Evolutionary conservation across 1,139 yeast genomes (phyloP), one percentile per base, ranked within the genome.

Genomic region (Blastobotrys illinoisensis): DNA sequence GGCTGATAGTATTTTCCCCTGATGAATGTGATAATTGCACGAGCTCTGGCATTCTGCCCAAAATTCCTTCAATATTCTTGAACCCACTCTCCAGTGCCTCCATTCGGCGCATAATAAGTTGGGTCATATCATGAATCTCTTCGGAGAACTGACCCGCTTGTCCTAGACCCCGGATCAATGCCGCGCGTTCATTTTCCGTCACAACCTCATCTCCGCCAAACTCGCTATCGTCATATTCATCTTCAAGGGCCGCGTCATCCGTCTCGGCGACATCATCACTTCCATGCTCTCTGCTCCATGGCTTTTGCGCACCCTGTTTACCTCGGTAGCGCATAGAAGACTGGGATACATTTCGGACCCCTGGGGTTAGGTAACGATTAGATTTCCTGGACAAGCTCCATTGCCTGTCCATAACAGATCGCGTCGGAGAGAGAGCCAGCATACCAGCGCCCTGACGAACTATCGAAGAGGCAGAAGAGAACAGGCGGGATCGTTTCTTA

Each of bases 401-500:
- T 13, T 32, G 40, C 5, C 40, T 14, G 40, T 32, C 40, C 40
- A 32, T 32, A 16, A 32, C 40, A 13, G 62, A 57, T 13, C 62
- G 54, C 13, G 62, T 60, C 2, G 63, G 62, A 9, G 61, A 57
- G 13, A 60, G 26, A 1, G 60, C 56, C 46, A 60, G 47, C 43
- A 46, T 40, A 9, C 49, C 54, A 11, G 52, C 43, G 2, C 56
- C 57, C 19, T 58, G 57, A 3, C 61, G 52, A 11, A 56, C 45
- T 24, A 60, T 40, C 2, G 62, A 60, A 2, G 60, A 57, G 1
- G 62, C 53, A 1, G 62, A 54, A 6, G 62, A 58, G 43, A 60
- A 60, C 20, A 56, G 52, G 9, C 62, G 50, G 2, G 28, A 43
- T n/a, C 61, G 50, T 1, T 48, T 46, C 18, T 23, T 14, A 9